A percentile compares a stretch with the other conserved stretches of the same genome.
Evolutionary conservation across 306 rosid species (phyloP).

Genomic region (Trichosanthes cucumerina): DNA sequence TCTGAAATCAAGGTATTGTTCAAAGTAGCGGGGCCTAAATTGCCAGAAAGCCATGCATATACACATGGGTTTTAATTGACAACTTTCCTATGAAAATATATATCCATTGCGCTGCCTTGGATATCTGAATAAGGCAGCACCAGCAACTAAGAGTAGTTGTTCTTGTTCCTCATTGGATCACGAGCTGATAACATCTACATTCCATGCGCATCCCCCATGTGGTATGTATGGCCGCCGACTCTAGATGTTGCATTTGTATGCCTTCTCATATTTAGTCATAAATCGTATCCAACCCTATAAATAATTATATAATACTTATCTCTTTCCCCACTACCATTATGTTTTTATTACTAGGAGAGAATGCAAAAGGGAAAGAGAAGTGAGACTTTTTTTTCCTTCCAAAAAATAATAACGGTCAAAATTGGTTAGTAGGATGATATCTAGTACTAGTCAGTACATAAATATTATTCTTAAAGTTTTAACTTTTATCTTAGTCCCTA

Average conservation of each 20-base stretch:
- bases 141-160: neutral
- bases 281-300: neutral
- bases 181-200: neutral
- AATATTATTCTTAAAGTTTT: too few species aligned
- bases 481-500: neutral
- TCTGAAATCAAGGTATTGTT: neutral
- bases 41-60: neutral
- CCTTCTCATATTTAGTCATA: neutral
- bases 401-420: neutral
- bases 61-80: neutral
- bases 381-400: too few species aligned
- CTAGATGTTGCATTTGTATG: neutral
- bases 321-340: neutral
- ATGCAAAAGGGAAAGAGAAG: neutral
- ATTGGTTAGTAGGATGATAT: neutral
- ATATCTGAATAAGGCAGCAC: neutral
- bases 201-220: neutral
- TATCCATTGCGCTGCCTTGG: neutral
- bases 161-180: conserved; percentile 1
- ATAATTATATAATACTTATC: neutral
- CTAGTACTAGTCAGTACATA: too few species aligned
- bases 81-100: neutral
- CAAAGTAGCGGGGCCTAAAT: neutral
- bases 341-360: neutral
- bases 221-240: neutral